These are phyloP conservation scores for Ceratocystis albifundus DNA, from an alignment of 2,329 filamentous ascomycete genomes.

Conservation along the genomic window DNA sequence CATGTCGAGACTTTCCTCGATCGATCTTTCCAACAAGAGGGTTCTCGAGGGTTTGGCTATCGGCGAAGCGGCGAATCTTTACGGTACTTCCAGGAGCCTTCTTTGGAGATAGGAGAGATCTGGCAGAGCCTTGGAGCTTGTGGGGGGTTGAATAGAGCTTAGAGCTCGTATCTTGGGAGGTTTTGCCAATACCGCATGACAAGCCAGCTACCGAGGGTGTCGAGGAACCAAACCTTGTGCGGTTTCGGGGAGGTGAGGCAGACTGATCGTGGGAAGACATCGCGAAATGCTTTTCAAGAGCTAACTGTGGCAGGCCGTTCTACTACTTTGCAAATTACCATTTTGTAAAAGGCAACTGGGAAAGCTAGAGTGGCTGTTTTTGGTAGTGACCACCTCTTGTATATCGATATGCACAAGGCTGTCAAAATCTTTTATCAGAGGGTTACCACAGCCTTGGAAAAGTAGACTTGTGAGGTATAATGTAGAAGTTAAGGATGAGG, in stretches of 20 bases:
- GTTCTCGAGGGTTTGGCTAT: conserved; percentile 22
- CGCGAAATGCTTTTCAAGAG: not conserved
- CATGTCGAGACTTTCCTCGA: conserved; percentile 11
- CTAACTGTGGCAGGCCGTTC: not conserved
- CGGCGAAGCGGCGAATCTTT: conserved; percentile 21
- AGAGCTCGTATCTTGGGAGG: conserved; percentile 8
- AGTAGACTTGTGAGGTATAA: not conserved
- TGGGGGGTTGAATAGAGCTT: conserved; percentile 17
- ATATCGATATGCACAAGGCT: not conserved
- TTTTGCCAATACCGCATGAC: not conserved
- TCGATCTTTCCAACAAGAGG: conserved; percentile 20
- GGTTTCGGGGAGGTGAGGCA: not conserved
- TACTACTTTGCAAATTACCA: not conserved
- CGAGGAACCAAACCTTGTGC: not conserved
- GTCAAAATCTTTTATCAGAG: not conserved
- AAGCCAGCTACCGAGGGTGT: no score
- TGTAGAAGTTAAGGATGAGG: not conserved
- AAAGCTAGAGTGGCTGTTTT: not conserved
- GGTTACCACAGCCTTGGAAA: not conserved
- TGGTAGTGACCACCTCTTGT: no score
- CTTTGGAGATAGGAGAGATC: conserved; percentile 28
- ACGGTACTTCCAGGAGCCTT: conserved; percentile 26
- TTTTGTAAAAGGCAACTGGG: not conserved
- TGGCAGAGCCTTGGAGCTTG: conserved; percentile 23
- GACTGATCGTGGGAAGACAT: not conserved